Evolutionary conservation across 2,329 filamentous ascomycete species (phyloP), one percentile per base, ranked within the genome.

Genomic region (Fusarium phyllophilum): DNA sequence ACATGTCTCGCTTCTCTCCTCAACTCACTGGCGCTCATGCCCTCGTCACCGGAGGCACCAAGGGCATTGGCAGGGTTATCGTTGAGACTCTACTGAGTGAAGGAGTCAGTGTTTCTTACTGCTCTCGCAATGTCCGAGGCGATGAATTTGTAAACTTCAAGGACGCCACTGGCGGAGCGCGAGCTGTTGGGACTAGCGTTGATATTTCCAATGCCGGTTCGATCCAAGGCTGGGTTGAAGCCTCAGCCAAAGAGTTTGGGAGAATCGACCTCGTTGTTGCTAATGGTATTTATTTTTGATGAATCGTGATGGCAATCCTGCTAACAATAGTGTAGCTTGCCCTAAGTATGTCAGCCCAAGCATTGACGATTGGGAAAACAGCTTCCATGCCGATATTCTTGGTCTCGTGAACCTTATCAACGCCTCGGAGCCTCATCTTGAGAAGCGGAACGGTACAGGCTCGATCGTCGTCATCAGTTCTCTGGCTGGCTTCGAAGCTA

Each of bases 101-200:
- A 78, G 36, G 78, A 11, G 78, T 75, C 18, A 78, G 79, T 26
- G 78, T 79, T 8, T 79, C 78, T 4, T 79, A 77, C 9, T 78
- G 78, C 11, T 66, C 77, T 13, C 75, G 77, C 8, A 62, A 63
- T 7, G 45, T 72, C 3, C 64, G 61, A 3, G 70, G 68, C 13
- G 60, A 79, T 26, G 75, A 79, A 15, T 79, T 79, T 20, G 44
- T 41, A 6, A n/a, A 22, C 18, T 75, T 75, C 39, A 58, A 62
- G 14, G 68, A 49, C 7, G 52, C 62, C 9, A 36, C 48, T 1
- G 42, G 66, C 8, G 67, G 59, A 18, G 70, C 75, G 11, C 66
- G 65, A 7, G 78, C 70, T 5, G 51, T 77, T 14, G 76, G 78
- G 1, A 58, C 68, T 4, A 68, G 56, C 18, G 75, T 79, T 14